Percentiles rank a stretch among this genome's conserved stretches.
phyloP scores from a whole-genome alignment of 1,139 yeast species.

The Pneumocystis canis region DNA sequence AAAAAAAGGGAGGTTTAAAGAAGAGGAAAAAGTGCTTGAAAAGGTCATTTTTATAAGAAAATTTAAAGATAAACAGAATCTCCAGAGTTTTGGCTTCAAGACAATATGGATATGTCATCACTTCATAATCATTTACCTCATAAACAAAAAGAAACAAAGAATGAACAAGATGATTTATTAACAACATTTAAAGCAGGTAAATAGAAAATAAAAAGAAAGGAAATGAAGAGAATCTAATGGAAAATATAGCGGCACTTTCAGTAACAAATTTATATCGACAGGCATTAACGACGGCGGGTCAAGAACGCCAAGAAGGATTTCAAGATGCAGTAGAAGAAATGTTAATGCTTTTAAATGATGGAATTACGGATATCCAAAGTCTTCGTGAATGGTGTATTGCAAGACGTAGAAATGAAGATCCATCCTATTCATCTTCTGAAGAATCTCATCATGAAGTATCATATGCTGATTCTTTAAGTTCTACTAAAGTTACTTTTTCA shows the following conservation, averaged over 20 bases:
- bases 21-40: neutral
- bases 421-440: neutral
- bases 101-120: neutral
- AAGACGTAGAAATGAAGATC: neutral
- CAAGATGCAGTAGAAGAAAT: constrained; percentile 16
- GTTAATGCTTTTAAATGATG: neutral
- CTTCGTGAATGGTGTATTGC: neutral
- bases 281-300: constrained; percentile 3
- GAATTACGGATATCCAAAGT: neutral
- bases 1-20: too few relatives aligned
- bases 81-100: neutral
- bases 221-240: too few relatives aligned
- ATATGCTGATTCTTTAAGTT: neutral
- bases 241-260: constrained; percentile 11
- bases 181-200: neutral
- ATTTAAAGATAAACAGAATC: neutral
- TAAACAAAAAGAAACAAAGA: neutral
- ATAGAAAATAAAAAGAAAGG: neutral
- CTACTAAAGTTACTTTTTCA: neutral
- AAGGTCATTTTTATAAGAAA: neutral
- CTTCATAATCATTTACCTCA: neutral
- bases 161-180: neutral
- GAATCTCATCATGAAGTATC: neutral
- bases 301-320: constrained; percentile 10
- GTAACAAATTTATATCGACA: constrained; percentile 9